phyloP scores from a whole-genome alignment of 495 filamentous ascomycete species.

The Neurospora sp. region DNA sequence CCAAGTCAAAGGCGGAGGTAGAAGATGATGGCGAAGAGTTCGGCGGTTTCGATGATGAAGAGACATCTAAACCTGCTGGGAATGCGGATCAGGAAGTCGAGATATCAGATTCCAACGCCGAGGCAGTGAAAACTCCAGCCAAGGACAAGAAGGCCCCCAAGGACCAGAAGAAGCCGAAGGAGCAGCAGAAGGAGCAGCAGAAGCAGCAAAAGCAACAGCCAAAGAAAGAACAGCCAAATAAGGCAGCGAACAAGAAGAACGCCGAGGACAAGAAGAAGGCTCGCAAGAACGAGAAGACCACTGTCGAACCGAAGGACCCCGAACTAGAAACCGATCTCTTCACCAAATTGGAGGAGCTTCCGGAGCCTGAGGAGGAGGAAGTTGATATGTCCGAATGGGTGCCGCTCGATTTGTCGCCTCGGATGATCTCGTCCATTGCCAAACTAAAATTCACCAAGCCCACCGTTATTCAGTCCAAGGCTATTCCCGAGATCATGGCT shows the following conservation, averaged over 20 bases:
- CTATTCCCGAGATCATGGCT: conserved; percentile 67
- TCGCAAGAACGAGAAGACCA: conserved; percentile 14
- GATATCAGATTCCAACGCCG: background rate
- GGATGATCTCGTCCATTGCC: conserved; percentile 61
- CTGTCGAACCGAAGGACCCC: conserved; percentile 6
- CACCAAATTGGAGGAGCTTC: conserved; percentile 25
- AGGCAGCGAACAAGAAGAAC: conserved; percentile 14
- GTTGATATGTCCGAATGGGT: conserved; percentile 69
- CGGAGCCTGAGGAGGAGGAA: conserved; percentile 35
- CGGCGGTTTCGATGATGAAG: conserved; percentile 42
- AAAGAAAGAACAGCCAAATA: conserved; percentile 14
- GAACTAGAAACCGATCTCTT: conserved; percentile 37
- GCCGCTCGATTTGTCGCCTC: conserved; percentile 55
- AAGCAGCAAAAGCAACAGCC: conserved; percentile 14
- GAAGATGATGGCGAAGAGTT: conserved; percentile 35
- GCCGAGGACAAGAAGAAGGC: conserved; percentile 14
- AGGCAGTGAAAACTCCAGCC: conserved; percentile 3
- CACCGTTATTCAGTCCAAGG: conserved; percentile 63
- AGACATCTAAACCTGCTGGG: background rate
- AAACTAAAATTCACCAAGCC: conserved; percentile 70
- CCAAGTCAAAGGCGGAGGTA: conserved; percentile 2
- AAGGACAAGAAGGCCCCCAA: conserved; percentile 6
- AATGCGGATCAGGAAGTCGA: background rate
- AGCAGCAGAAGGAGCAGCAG: conserved; percentile 19
- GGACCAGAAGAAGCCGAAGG: conserved; percentile 2